Conservation (phyloP, 352 stramenopile genomes). For the Globisporangium mamillatum region DNA sequence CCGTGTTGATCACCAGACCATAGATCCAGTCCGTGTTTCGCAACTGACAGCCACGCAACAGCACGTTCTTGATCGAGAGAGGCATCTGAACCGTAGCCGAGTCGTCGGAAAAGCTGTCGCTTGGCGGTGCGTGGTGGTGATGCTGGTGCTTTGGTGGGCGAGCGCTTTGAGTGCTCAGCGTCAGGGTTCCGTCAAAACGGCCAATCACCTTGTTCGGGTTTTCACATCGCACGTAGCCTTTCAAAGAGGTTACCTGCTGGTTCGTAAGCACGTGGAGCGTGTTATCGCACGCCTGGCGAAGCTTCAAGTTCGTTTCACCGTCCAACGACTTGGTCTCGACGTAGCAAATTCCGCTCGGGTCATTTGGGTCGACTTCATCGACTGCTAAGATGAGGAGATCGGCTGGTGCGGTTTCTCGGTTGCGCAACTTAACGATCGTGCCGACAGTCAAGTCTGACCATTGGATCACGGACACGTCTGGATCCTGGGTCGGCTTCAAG, state of each 20-base stretch:
- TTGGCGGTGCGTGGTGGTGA: neutral
- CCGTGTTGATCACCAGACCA: slow-evolving; percentile 87
- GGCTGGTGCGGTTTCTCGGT: slow-evolving; percentile 76
- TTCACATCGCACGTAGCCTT: slow-evolving; percentile 60
- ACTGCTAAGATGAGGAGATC: slow-evolving; percentile 85
- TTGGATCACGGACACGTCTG: slow-evolving; percentile 46
- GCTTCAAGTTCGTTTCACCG: slow-evolving; percentile 90
- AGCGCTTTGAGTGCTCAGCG: slow-evolving; percentile 23
- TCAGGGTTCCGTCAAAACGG: slow-evolving; percentile 71
- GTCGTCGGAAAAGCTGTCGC: slow-evolving; percentile 11
- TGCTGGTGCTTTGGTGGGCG: slow-evolving; percentile 14
- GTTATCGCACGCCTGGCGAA: slow-evolving; percentile 64
- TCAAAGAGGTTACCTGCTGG: slow-evolving; percentile 36
- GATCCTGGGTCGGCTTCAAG: slow-evolving; percentile 32
- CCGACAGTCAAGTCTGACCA: slow-evolving; percentile 83
- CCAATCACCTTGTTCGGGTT: slow-evolving; percentile 81
- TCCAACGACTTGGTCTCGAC: slow-evolving; percentile 89
- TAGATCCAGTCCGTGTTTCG: slow-evolving; percentile 90
- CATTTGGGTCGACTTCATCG: slow-evolving; percentile 55
- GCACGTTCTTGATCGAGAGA: slow-evolving; percentile 83
- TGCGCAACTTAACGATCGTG: slow-evolving; percentile 75
- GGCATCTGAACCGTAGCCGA: slow-evolving; percentile 35
- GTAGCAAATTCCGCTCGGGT: slow-evolving; percentile 78
- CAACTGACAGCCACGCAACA: slow-evolving; percentile 84
- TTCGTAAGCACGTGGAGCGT: slow-evolving; percentile 44